phyloP scores from a whole-genome alignment of 352 stramenopile species.

The Peronospora farinosa region DNA sequence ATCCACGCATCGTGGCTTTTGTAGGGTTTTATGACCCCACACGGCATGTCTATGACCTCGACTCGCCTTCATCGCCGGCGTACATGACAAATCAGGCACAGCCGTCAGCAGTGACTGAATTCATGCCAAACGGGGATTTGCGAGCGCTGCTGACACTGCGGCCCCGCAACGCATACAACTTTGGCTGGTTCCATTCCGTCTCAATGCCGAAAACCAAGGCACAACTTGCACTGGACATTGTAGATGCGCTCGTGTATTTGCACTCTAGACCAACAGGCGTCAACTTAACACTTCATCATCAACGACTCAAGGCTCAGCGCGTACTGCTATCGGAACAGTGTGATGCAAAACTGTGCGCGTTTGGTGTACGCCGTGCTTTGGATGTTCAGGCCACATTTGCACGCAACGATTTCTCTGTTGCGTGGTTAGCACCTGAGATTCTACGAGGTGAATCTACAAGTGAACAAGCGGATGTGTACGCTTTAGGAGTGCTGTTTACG shows the following conservation, averaged over 20 bases:
- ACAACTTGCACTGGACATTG: slow-evolving; percentile 40
- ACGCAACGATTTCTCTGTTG: slow-evolving; percentile 27
- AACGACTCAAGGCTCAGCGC: slow-evolving; percentile 37
- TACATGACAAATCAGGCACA: slow-evolving; percentile 13
- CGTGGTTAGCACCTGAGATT: slow-evolving; percentile 52
- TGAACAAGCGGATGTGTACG: slow-evolving; percentile 39
- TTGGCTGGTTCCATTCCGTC: slow-evolving; percentile 31
- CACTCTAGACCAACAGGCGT: slow-evolving; percentile 28
- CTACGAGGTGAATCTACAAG: slow-evolving; percentile 30
- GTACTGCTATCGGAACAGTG: slow-evolving; percentile 39
- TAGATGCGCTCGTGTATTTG: slow-evolving; percentile 45
- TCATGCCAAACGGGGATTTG: slow-evolving; percentile 39
- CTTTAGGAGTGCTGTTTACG: slow-evolving; percentile 47
- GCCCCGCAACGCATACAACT: slow-evolving; percentile 23
- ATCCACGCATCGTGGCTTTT: slow-evolving; percentile 36
- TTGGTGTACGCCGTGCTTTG: slow-evolving; percentile 30
- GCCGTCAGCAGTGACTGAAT: slow-evolving; percentile 39
- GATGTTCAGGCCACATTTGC: slow-evolving; percentile 7
- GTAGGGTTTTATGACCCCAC: slow-evolving; percentile 31
- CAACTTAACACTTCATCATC: slow-evolving; percentile 19
- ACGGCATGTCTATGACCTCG: slow-evolving; percentile 20
- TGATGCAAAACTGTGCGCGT: slow-evolving; percentile 48
- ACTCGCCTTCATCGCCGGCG: slow-evolving; percentile 16
- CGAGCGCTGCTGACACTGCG: slow-evolving; percentile 28
- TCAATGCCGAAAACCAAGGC: slow-evolving; percentile 27